Evolutionary conservation across 2,329 filamentous ascomycete genomes (phyloP).

Genomic region (Raffaelea arxii): DNA sequence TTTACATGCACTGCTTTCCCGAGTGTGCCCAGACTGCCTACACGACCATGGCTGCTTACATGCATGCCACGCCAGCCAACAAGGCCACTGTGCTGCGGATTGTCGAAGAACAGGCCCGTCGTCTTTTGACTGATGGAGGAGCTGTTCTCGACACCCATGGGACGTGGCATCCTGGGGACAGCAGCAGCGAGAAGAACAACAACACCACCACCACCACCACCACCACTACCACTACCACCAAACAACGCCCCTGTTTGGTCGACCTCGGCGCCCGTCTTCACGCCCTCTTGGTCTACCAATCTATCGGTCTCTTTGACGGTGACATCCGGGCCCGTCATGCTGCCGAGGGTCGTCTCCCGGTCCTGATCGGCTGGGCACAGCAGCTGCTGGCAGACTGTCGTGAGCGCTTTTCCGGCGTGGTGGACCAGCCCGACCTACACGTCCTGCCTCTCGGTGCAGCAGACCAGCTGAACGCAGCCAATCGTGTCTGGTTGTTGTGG

Average conservation of each 20-base stretch:
- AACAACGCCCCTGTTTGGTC: constrained; percentile 4
- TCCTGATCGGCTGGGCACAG: constrained; percentile 1
- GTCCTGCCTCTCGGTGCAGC: not conserved
- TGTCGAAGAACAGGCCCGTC: constrained; percentile 11
- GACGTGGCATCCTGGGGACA: constrained; percentile 13
- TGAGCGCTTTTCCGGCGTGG: not conserved
- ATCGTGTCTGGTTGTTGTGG: constrained; percentile 17
- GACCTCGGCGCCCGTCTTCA: constrained; percentile 32
- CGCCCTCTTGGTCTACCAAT: constrained; percentile 38
- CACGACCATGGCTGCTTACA: constrained; percentile 15
- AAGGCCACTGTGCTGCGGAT: constrained; percentile 12
- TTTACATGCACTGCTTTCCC: constrained; percentile 19
- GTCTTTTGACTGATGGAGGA: not conserved
- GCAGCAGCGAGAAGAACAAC: constrained; percentile 1
- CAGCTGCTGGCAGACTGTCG: constrained; percentile 1
- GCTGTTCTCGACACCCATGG: not conserved
- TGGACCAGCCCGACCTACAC: not conserved
- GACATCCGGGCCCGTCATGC: constrained; percentile 31
- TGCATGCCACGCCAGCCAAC: constrained; percentile 10
- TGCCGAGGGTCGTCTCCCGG: constrained; percentile 23
- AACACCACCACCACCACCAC: not conserved
- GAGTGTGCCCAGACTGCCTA: constrained; percentile 21
- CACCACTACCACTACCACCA: not conserved
- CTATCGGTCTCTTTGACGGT: constrained; percentile 40
- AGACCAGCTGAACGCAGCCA: not conserved